A percentile compares a stretch with the other conserved stretches of the same genome.
Conservation (phyloP, 2,329 filamentous ascomycete genomes). For the Neonectria neomacrospora region DNA sequence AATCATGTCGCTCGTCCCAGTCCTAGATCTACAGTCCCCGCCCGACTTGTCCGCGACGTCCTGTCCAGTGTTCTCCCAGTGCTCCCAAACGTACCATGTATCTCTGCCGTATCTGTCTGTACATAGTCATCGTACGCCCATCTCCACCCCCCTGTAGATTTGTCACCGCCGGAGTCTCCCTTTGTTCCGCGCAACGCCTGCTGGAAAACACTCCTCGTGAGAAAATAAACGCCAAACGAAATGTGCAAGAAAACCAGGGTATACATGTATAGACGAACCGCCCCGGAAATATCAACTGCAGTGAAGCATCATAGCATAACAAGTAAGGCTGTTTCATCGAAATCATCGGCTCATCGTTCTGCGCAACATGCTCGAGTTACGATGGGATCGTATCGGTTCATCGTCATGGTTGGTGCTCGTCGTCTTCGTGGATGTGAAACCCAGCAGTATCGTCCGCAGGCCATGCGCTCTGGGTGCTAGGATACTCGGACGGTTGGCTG, state of each 20-base stretch:
- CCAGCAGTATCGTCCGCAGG: conserved; percentile 44
- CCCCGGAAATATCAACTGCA: not conserved
- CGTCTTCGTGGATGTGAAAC: conserved; percentile 57
- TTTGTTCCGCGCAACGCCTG: conserved; percentile 19
- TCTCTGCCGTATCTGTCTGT: not conserved
- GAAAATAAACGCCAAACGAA: conserved; percentile 19
- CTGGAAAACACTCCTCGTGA: conserved; percentile 6
- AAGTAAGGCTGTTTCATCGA: conserved; percentile 8
- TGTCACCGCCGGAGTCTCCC: conserved; percentile 4
- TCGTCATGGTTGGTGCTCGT: conserved; percentile 37
- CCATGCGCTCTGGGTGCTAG: conserved; percentile 61
- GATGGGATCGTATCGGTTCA: conserved; percentile 10
- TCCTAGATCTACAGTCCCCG: conserved; percentile 4
- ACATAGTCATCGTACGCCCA: conserved; percentile 17
- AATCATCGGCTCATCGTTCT: conserved; percentile 4
- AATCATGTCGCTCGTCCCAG: not conserved
- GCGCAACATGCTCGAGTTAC: not conserved
- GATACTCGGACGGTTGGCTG: conserved; percentile 67
- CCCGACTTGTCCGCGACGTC: not conserved
- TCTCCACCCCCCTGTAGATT: conserved; percentile 12
- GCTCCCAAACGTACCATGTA: conserved; percentile 2
- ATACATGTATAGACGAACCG: conserved; percentile 4
- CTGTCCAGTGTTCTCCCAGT: not conserved
- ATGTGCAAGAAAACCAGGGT: conserved; percentile 5
- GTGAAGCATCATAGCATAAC: conserved; percentile 6